Base-by-base conservation (phyloP, 2,329 filamentous ascomycete species). In the Fonsecaea erecta region DNA sequence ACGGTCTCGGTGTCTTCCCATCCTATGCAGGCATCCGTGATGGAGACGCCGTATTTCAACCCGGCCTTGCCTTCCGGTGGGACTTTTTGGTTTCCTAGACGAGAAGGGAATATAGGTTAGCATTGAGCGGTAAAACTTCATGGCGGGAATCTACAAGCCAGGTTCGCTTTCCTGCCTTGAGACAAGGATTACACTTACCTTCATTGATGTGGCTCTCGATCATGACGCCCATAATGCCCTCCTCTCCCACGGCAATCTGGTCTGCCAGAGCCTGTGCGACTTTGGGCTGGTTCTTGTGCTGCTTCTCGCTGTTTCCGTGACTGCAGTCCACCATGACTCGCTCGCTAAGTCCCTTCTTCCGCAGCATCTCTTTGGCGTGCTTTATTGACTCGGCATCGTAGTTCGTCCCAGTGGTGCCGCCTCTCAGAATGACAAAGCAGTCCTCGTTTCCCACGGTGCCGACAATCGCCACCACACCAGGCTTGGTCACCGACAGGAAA, bases 241-340 rank as follows among this genome's bases (percentile, higher is more conserved):
- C 89, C 82, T 99, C 92, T 65, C 94, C 94, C 70, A 90, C 88
- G 58, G 90, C 88, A 70, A 99, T 84, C 82, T 99, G 94, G 61
- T 96, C 91, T 34, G 86, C 90, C 67, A 99, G 83, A 59, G 84
- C 85, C 77, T 90, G 86, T 70, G 94, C 93, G 52, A 98, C 94
- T 81, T 94, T 90, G 74, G 95, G 95, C 82, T 99, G 94, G 81
- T 99, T 99, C 74, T 90, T 89, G 83, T 98, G 94, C 83, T 98
- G 88, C 83, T 99, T 99, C 79, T 90, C 92, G 21, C 94, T 98
- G 84, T 99, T 99, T 63, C 95, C 95, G 77, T 99, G 95, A 24
- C 93, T 97, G 85, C 95, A 99, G 80, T 99, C 95, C 64, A 99
- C 88, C 95, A 99, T 99, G 81, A 99, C 90, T 69, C 93, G 90